These are phyloP conservation scores for Peltaster fructicola DNA, from an alignment of 2,329 filamentous ascomycete species.

Conservation along the genomic window DNA sequence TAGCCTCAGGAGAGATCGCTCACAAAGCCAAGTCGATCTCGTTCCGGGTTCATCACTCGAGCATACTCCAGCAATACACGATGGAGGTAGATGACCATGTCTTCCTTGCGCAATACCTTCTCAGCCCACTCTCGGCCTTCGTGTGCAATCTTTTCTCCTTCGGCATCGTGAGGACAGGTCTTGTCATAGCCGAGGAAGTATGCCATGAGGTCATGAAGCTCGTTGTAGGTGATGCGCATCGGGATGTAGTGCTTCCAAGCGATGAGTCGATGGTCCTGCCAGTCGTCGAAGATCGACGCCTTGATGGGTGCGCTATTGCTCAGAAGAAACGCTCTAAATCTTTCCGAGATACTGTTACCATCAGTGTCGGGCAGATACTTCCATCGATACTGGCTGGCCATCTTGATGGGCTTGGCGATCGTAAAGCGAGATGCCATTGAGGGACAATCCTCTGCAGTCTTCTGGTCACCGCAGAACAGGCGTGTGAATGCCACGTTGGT, in stretches of 20 bases:
- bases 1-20: too few species aligned
- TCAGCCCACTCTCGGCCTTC: conserved; percentile 9
- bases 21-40: conserved; percentile 5
- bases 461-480: too few species aligned
- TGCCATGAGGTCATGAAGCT: conserved; percentile 14
- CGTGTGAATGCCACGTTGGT: not conserved
- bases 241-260: conserved; percentile 22
- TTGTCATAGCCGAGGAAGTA: conserved; percentile 7
- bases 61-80: conserved; percentile 11
- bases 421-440: conserved; percentile 11
- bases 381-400: conserved; percentile 27
- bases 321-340: conserved; percentile 16
- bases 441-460: too few species aligned
- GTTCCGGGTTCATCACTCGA: conserved; percentile 6
- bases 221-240: conserved; percentile 13
- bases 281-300: conserved; percentile 20
- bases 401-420: conserved; percentile 15
- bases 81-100: conserved; percentile 10
- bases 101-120: conserved; percentile 9
- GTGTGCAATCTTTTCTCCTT: conserved; percentile 10
- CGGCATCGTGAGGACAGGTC: conserved; percentile 4
- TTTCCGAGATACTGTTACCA: conserved; percentile 34
- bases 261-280: conserved; percentile 20
- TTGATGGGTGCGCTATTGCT: conserved; percentile 17
- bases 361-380: conserved; percentile 63